Evolutionary conservation across 2,329 filamentous ascomycete species (phyloP).

Genomic region (Pseudohalonectria lignicola): DNA sequence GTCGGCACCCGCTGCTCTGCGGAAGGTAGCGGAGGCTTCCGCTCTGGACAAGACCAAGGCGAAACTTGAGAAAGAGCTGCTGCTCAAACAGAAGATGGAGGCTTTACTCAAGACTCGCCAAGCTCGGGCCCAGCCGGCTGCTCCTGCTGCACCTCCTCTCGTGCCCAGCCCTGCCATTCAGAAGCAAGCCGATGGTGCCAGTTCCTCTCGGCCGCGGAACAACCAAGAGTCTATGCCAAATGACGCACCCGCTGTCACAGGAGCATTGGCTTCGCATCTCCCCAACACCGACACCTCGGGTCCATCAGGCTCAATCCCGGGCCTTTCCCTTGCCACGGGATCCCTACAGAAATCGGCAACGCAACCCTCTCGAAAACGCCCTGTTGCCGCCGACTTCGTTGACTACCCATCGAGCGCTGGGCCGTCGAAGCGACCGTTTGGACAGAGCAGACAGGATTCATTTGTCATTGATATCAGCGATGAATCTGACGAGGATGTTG

Average conservation of each 20-base stretch:
- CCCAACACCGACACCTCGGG: neutral
- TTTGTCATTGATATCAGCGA: slow-evolving; percentile 84
- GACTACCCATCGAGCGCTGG: slow-evolving; percentile 30
- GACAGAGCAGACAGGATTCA: slow-evolving; percentile 44
- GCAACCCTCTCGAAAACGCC: slow-evolving; percentile 22
- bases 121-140: slow-evolving; percentile 1
- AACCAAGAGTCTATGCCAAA: neutral
- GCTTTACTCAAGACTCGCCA: slow-evolving; percentile 53
- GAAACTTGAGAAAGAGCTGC: slow-evolving; percentile 59
- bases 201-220: too few species aligned
- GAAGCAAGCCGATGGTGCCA: too few species aligned
- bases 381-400: slow-evolving; percentile 60
- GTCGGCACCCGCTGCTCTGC: slow-evolving; percentile 2
- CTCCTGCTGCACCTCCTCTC: neutral
- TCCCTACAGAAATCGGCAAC: slow-evolving; percentile 1
- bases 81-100: slow-evolving; percentile 70
- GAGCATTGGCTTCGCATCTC: neutral
- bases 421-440: slow-evolving; percentile 49
- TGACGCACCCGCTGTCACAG: neutral
- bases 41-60: slow-evolving; percentile 23
- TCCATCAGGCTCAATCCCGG: slow-evolving; percentile 4
- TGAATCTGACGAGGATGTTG: slow-evolving; percentile 46
- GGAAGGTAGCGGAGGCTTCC: slow-evolving; percentile 2
- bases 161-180: neutral
- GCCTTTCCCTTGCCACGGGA: slow-evolving; percentile 9